Evolutionary conservation across 805 yeast species (phyloP).

Genomic region (Wickerhamomyces canadensis): DNA sequence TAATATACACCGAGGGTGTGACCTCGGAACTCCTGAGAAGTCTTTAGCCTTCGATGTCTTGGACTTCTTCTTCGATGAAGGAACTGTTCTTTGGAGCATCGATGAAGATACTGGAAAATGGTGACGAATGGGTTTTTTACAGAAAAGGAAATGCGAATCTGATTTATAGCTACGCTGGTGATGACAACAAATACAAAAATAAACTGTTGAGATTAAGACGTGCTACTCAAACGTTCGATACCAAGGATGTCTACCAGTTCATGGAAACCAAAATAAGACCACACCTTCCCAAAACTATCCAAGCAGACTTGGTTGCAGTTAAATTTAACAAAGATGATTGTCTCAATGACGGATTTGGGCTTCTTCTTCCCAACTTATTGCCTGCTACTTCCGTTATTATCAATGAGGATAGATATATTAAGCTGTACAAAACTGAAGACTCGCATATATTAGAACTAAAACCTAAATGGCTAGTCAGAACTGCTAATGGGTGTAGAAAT

Average conservation of each 20-base stretch:
- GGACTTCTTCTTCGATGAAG: too few species aligned
- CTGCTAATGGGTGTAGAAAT: constrained; percentile 41
- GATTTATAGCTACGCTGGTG: constrained; percentile 35
- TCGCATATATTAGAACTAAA: constrained; percentile 41
- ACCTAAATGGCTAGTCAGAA: constrained; percentile 53
- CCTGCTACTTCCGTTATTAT: constrained; percentile 27
- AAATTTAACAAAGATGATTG: constrained; percentile 5
- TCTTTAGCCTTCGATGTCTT: too few species aligned
- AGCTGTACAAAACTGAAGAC: constrained; percentile 20
- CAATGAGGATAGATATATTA: constrained; percentile 32
- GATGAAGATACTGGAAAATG: not conserved
- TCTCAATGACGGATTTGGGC: constrained; percentile 36
- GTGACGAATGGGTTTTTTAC: constrained; percentile 35
- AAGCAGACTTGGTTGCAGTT: constrained; percentile 13
- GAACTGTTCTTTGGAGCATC: too few species aligned
- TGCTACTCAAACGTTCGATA: constrained; percentile 13
- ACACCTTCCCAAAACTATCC: constrained; percentile 26
- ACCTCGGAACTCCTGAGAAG: too few species aligned
- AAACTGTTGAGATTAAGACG: constrained; percentile 29
- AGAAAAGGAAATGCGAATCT: constrained; percentile 48
- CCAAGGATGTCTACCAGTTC: constrained; percentile 14
- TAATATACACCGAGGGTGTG: not conserved
- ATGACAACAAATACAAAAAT: constrained; percentile 25
- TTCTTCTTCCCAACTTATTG: constrained; percentile 37
- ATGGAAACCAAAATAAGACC: constrained; percentile 8